phyloP scores from a whole-genome alignment of 2,329 filamentous ascomycete genomes.

The Botryotinia narcissicola region DNA sequence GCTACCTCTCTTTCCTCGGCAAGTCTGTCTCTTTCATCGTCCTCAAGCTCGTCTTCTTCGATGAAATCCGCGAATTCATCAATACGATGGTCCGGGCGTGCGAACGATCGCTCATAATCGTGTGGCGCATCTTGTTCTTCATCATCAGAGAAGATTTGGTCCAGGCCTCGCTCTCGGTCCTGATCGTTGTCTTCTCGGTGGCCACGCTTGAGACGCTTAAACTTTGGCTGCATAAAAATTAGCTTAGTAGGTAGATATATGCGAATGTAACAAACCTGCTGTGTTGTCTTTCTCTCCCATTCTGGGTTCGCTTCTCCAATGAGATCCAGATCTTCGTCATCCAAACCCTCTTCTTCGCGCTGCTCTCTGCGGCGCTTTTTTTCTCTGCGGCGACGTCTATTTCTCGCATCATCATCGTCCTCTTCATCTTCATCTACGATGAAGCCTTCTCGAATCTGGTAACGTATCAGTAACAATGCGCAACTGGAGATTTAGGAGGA shows the following conservation, averaged over 20 bases:
- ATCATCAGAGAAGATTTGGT: slow-evolving; percentile 94
- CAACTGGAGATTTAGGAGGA: slow-evolving; percentile 16
- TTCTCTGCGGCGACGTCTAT: slow-evolving; percentile 61
- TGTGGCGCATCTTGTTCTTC: slow-evolving; percentile 69
- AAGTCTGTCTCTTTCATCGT: slow-evolving; percentile 77
- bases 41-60: slow-evolving; percentile 88
- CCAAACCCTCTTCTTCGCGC: slow-evolving; percentile 78
- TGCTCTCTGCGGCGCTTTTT: slow-evolving; percentile 78
- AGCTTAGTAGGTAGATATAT: slow-evolving; percentile 22
- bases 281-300: slow-evolving; percentile 61
- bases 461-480: slow-evolving; percentile 24
- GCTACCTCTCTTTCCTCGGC: slow-evolving; percentile 87
- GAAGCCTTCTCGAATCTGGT: slow-evolving; percentile 85
- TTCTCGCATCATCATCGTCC: slow-evolving; percentile 58
- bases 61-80: slow-evolving; percentile 96
- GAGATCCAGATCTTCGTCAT: slow-evolving; percentile 93
- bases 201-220: slow-evolving; percentile 94
- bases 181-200: slow-evolving; percentile 72
- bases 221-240: slow-evolving; percentile 64
- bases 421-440: slow-evolving; percentile 90
- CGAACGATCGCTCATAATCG: slow-evolving; percentile 41
- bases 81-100: slow-evolving; percentile 51
- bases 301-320: slow-evolving; percentile 81
- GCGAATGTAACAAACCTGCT: slow-evolving; percentile 57
- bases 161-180: slow-evolving; percentile 67